phyloP scores from a whole-genome alignment of 2,329 filamentous ascomycete genomes.

The Scytalidium sp. region DNA sequence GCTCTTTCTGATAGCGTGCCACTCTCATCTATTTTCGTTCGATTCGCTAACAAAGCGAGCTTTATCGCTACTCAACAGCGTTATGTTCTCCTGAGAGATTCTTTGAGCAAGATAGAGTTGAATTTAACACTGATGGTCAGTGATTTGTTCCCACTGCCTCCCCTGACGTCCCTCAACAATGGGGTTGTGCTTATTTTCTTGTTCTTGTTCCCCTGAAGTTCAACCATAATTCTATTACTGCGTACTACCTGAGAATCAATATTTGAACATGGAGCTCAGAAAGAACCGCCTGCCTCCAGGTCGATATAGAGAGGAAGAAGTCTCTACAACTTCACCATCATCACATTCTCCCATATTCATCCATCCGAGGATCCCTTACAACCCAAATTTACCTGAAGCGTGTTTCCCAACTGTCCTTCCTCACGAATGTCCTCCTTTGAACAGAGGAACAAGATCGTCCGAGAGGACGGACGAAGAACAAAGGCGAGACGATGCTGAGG shows the following conservation, averaged over 20 bases:
- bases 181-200: too few relatives aligned
- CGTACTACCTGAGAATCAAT: neutral
- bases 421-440: conserved; percentile 11
- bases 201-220: too few relatives aligned
- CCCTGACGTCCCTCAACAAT: too few relatives aligned
- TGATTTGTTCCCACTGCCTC: too few relatives aligned
- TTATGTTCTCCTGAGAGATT: too few relatives aligned
- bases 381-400: conserved; percentile 17
- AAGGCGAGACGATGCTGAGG: conserved; percentile 4
- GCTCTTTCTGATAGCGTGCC: too few relatives aligned
- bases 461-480: conserved; percentile 15
- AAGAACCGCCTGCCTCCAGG: conserved; percentile 11
- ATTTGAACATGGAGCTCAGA: conserved; percentile 3
- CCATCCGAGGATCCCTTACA: conserved; percentile 21
- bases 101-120: too few relatives aligned
- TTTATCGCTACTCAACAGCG: too few relatives aligned
- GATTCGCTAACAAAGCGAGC: too few relatives aligned
- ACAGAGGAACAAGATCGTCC: conserved; percentile 10
- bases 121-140: too few relatives aligned
- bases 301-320: conserved; percentile 23
- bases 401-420: conserved; percentile 18
- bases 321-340: conserved; percentile 1
- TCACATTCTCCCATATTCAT: conserved; percentile 13
- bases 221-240: too few relatives aligned
- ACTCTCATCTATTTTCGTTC: too few relatives aligned